Base-by-base conservation (phyloP, 129 eudicot species). In the Ambrosia trifida region DNA sequence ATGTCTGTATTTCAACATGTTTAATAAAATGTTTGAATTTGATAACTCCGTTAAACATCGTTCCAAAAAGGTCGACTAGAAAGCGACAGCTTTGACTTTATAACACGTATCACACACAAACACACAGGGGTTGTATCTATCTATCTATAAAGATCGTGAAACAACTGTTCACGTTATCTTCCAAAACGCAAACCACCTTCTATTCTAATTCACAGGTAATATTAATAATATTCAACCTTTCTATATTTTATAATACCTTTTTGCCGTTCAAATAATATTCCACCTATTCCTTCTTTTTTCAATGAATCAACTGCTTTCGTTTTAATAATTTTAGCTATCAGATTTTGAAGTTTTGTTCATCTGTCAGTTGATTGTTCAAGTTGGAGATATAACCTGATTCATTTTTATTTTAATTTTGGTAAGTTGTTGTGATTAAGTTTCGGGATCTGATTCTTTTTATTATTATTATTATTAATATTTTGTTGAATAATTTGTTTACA, bases 281-380 rank as follows among this genome's bases (percentile, higher is more conserved):
- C 35, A 6, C 11, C 24, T 40, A 12, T 18, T 53, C 32, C 19
- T 53, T 18, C 44, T 40, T 7, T 2, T 40, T 40, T 10, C 0
- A 35, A 6, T 28, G 10, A 41, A 72, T 72, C 11, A 72, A 28
- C 58, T 45, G 19, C 59, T 30, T 17, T 31, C 30, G 43, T 14
- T 20, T 72, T 52, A 45, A 20, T 60, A 28, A 58, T 58, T 44
- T 31, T 28, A 53, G 20, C 46, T 59, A 9, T 45, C 36, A n/a
- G 78, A 63, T 38, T 73, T 73, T 35, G 64, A 49, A 62, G 28
- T 58, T 57, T 16, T n/a, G 31, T 13, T 71, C 32, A n/a, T 59
- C 13, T 45, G 64, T 58, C 41, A 5, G 2, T 59, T 59, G 41
- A 11, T 24, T 24, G 0, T 24, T 24, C 28, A 24, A 24, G 1